A percentile compares a stretch with the other conserved stretches of the same genome.
Conservation (phyloP, 2,329 filamentous ascomycete species). For the Stachybotrys chartarum region DNA sequence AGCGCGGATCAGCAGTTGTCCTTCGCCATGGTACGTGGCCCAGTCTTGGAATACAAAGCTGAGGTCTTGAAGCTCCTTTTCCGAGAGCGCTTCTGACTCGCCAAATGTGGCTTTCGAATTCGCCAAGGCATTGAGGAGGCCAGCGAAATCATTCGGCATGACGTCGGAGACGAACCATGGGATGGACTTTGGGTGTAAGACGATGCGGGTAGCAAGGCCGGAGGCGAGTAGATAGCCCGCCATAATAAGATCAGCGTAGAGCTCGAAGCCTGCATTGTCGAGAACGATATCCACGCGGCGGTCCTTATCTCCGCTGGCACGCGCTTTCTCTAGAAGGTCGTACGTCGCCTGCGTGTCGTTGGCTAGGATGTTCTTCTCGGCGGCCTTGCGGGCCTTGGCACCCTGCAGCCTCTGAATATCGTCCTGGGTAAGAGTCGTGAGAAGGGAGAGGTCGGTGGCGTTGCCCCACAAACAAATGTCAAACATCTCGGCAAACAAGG, state of each 20-base stretch:
- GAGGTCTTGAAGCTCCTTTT: constrained; percentile 60
- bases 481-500: constrained; percentile 86
- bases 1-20: constrained; percentile 73
- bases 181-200: constrained; percentile 89
- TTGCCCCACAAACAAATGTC: constrained; percentile 98
- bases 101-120: constrained; percentile 74
- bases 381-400: constrained; percentile 73
- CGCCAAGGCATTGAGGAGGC: constrained; percentile 67
- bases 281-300: constrained; percentile 88
- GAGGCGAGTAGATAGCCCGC: constrained; percentile 83
- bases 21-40: constrained; percentile 73
- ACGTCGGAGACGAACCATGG: constrained; percentile 99
- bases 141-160: constrained; percentile 68
- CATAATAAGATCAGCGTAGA: constrained; percentile 90
- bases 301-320: constrained; percentile 55
- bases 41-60: constrained; percentile 76
- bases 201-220: constrained; percentile 76
- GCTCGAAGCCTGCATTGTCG: constrained; percentile 94
- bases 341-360: constrained; percentile 78
- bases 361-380: constrained; percentile 85
- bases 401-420: constrained; percentile 97
- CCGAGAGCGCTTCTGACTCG: constrained; percentile 61
- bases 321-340: constrained; percentile 56
- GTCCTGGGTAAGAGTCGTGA: constrained; percentile 86
- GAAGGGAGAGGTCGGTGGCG: constrained; percentile 84